phyloP scores from a whole-genome alignment of 2,329 filamentous ascomycete genomes.

The Hymenoscyphus fraxineus region DNA sequence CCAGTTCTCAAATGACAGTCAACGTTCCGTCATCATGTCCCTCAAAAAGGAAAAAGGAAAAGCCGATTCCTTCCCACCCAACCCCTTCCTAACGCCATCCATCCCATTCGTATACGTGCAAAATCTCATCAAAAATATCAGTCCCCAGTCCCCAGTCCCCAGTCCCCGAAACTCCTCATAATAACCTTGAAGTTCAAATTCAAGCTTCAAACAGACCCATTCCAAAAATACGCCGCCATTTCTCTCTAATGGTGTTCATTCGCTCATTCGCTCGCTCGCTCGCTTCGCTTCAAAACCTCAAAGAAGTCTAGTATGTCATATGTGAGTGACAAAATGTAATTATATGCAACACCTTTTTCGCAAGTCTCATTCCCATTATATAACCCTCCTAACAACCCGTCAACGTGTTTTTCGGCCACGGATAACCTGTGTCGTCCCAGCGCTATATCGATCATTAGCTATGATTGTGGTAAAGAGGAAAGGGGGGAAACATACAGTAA shows the following conservation, averaged over 20 bases:
- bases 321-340: constrained; percentile 1
- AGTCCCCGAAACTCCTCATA: no score
- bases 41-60: no score
- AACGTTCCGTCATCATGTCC: no score
- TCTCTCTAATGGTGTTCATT: background rate
- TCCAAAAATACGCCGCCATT: background rate
- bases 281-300: background rate
- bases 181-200: no score
- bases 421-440: constrained; percentile 31
- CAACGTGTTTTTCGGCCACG: constrained; percentile 31
- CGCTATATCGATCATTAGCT: constrained; percentile 15
- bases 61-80: no score
- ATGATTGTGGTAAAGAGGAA: background rate
- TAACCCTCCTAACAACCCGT: constrained; percentile 12
- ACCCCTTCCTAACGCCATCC: no score
- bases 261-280: background rate
- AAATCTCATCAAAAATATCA: no score
- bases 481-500: constrained; percentile 41
- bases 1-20: no score
- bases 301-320: background rate
- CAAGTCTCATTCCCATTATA: background rate
- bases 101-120: no score
- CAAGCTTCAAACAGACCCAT: no score
- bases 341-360: constrained; percentile 1
- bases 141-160: no score